Conservation (phyloP, 805 yeast species). For the Yamadazyma sp. region DNA sequence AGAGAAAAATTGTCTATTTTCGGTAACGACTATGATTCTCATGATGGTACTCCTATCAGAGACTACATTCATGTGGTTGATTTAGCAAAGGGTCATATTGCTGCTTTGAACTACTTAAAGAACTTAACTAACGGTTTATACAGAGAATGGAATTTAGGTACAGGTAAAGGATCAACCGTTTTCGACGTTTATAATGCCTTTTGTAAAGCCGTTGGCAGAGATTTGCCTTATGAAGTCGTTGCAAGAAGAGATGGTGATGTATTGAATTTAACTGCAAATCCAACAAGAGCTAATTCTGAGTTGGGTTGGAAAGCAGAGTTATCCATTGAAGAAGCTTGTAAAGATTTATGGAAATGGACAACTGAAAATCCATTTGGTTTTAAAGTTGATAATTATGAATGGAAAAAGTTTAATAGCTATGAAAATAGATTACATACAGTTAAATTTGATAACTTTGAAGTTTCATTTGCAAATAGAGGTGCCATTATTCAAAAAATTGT, state of each 20-base stretch:
- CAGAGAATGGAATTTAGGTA: constrained; percentile 81
- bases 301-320: constrained; percentile 60
- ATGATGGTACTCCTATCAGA: constrained; percentile 79
- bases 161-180: constrained; percentile 79
- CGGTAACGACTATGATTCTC: constrained; percentile 67
- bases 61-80: constrained; percentile 83
- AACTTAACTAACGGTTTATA: constrained; percentile 43
- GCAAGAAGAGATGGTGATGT: constrained; percentile 78
- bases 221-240: constrained; percentile 61
- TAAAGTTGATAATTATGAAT: constrained; percentile 28
- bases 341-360: constrained; percentile 78
- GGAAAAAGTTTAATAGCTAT: constrained; percentile 27
- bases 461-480: constrained; percentile 48
- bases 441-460: constrained; percentile 28
- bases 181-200: constrained; percentile 67
- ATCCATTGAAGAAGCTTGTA: constrained; percentile 60
- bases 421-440: constrained; percentile 36
- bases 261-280: constrained; percentile 67
- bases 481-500: constrained; percentile 46
- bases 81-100: constrained; percentile 72
- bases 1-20: constrained; percentile 64
- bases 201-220: constrained; percentile 59
- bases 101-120: constrained; percentile 61
- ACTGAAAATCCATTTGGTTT: constrained; percentile 64
- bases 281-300: constrained; percentile 63